A percentile compares a stretch with the other conserved stretches of the same genome.
Conservation (phyloP, 2,329 filamentous ascomycete genomes). For the Penicillium corylophilum region DNA sequence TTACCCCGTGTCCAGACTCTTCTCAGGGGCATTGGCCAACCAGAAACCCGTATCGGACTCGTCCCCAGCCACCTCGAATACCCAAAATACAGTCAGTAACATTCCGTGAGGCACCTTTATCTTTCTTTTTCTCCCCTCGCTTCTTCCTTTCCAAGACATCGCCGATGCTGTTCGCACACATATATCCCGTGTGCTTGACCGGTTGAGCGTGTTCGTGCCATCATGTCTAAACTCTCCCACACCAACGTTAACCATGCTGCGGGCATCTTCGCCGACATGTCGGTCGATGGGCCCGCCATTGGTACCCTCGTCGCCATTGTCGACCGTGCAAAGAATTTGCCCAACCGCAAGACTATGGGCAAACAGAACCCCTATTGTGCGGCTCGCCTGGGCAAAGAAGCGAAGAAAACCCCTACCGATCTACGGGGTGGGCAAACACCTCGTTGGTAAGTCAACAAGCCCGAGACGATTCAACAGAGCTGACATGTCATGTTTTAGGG, state of each 20-base stretch:
- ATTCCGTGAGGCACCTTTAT: slow-evolving; percentile 20
- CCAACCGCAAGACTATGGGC: slow-evolving; percentile 94
- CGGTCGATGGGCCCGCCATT: slow-evolving; percentile 86
- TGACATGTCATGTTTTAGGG: slow-evolving; percentile 58
- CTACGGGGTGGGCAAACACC: slow-evolving; percentile 93
- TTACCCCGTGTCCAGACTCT: slow-evolving; percentile 9
- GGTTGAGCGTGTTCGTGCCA: slow-evolving; percentile 1
- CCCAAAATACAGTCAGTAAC: slow-evolving; percentile 18
- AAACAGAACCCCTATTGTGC: slow-evolving; percentile 99
- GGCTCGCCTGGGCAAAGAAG: slow-evolving; percentile 89
- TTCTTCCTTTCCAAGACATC: slow-evolving; percentile 9
- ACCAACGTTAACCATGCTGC: slow-evolving; percentile 74
- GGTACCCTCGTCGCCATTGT: slow-evolving; percentile 90
- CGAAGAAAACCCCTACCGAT: slow-evolving; percentile 94
- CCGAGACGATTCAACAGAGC: background rate
- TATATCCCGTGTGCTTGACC: background rate
- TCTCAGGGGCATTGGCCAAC: slow-evolving; percentile 23
- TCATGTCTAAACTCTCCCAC: slow-evolving; percentile 52
- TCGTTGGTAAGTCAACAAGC: slow-evolving; percentile 65
- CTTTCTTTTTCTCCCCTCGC: slow-evolving; percentile 15
- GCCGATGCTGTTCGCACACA: slow-evolving; percentile 7
- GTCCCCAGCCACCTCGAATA: slow-evolving; percentile 26
- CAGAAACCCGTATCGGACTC: background rate
- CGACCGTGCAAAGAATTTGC: slow-evolving; percentile 93
- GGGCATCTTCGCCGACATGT: slow-evolving; percentile 93